Evolutionary conservation across 108 stramenopile genomes (phyloP).

Genomic region (Mayamaea pseudoterrestris): DNA sequence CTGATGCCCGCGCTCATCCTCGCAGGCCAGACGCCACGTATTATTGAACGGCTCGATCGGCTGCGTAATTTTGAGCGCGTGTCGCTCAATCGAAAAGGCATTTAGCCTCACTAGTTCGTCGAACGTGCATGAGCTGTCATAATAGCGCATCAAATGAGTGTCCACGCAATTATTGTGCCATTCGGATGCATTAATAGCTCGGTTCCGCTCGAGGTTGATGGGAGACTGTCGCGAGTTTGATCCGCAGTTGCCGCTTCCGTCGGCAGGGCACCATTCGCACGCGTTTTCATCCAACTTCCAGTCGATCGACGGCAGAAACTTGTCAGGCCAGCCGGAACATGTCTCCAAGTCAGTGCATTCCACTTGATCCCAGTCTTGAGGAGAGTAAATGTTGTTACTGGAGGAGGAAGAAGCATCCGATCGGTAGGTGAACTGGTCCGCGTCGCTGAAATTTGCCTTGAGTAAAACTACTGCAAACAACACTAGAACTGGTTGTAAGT

Average conservation of each 20-base stretch:
- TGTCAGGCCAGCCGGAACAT: constrained; percentile 41
- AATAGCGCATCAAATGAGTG: constrained; percentile 11
- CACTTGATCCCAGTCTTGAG: constrained; percentile 33
- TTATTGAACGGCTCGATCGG: constrained; percentile 4
- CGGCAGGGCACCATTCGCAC: constrained; percentile 30
- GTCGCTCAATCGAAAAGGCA: constrained; percentile 7
- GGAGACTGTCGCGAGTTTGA: constrained; percentile 33
- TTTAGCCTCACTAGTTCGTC: not conserved
- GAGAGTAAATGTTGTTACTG: constrained; percentile 27
- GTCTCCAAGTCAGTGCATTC: constrained; percentile 20
- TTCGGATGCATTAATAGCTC: constrained; percentile 6
- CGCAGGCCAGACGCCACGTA: not conserved
- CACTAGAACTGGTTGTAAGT: too few species aligned
- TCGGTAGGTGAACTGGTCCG: too few species aligned
- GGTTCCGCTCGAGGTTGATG: constrained; percentile 47
- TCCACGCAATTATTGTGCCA: constrained; percentile 8
- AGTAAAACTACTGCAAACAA: too few species aligned
- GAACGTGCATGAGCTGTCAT: constrained; percentile 2
- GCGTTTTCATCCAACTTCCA: constrained; percentile 19
- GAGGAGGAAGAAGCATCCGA: too few species aligned
- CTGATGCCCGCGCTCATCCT: not conserved
- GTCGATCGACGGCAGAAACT: constrained; percentile 12
- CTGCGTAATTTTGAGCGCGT: constrained; percentile 5
- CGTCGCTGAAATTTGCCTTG: too few species aligned
- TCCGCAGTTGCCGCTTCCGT: constrained; percentile 3